Evolutionary conservation across 1,284 basidiomycete species (phyloP).

Genomic region (Microbotryum silenes-acaulis): DNA sequence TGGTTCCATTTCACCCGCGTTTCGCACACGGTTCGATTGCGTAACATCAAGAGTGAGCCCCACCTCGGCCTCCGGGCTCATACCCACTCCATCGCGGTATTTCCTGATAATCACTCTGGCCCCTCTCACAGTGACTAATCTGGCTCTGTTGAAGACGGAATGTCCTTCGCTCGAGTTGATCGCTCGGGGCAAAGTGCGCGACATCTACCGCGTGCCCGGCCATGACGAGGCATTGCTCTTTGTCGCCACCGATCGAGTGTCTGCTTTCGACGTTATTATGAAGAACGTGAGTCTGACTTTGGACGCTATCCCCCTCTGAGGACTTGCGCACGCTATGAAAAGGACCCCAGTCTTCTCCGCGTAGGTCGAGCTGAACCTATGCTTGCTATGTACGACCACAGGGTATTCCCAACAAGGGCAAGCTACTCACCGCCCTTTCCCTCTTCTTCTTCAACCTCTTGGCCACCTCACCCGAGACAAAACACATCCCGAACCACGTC

Average conservation of each 20-base stretch:
- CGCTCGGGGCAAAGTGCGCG: constrained; percentile 84
- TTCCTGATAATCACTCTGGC: no score
- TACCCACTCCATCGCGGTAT: no score
- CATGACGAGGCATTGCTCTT: constrained; percentile 67
- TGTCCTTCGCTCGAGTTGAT: constrained; percentile 53
- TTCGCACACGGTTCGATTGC: no score
- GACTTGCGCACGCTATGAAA: neutral
- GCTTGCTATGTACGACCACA: constrained; percentile 38
- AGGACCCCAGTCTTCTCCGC: neutral
- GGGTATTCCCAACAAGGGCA: constrained; percentile 92
- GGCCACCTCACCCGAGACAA: constrained; percentile 45
- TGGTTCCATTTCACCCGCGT: no score
- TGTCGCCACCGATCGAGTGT: constrained; percentile 91
- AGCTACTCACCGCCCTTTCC: constrained; percentile 80
- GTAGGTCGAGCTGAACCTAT: neutral
- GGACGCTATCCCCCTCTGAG: neutral
- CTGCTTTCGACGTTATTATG: constrained; percentile 92
- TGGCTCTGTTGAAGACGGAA: constrained; percentile 33
- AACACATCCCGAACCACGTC: constrained; percentile 71
- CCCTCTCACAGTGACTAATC: no score
- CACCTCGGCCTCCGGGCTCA: no score
- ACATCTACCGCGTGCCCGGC: constrained; percentile 67
- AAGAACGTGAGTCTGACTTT: constrained; percentile 59
- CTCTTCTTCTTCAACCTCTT: constrained; percentile 92
- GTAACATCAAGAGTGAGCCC: no score